Percentiles rank a stretch among this genome's conserved stretches.
phyloP scores from a whole-genome alignment of 2,329 filamentous ascomycete genomes.

The Calonectria pauciramosa region DNA sequence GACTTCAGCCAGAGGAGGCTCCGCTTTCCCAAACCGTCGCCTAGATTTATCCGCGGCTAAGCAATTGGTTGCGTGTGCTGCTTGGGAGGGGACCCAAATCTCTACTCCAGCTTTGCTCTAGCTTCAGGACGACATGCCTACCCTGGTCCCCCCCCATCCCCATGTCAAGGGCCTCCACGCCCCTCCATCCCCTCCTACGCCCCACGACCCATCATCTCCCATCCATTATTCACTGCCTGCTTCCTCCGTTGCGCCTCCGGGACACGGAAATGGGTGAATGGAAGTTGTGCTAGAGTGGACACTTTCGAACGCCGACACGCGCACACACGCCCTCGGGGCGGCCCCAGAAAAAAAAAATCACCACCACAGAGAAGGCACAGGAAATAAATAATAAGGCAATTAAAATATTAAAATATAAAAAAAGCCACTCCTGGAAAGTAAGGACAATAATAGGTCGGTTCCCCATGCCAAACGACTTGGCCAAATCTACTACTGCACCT shows the following conservation, averaged over 20 bases:
- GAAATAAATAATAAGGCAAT: conserved; percentile 24
- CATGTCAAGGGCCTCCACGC: conserved; percentile 26
- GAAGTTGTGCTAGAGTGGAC: conserved; percentile 5
- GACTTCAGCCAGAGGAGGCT: conserved; percentile 13
- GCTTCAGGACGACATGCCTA: conserved; percentile 19
- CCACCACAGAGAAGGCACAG: conserved; percentile 6
- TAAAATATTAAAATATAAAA: neutral
- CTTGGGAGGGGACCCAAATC: conserved; percentile 7
- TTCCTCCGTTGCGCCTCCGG: conserved; percentile 43
- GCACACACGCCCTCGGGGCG: neutral
- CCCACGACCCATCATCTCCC: neutral
- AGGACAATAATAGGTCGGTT: conserved; percentile 12
- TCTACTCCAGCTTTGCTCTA: conserved; percentile 23
- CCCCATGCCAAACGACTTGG: neutral
- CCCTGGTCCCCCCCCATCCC: conserved; percentile 16
- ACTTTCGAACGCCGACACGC: neutral
- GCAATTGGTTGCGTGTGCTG: conserved; percentile 22
- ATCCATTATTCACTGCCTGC: neutral
- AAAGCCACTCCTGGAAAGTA: neutral
- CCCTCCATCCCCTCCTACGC: conserved; percentile 7
- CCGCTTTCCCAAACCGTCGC: conserved; percentile 27
- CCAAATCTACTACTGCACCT: neutral
- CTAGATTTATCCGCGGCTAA: conserved; percentile 37
- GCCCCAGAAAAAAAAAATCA: neutral
- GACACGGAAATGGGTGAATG: conserved; percentile 19